These are phyloP conservation scores for Capronia epimyces DNA, from an alignment of 2,329 filamentous ascomycete genomes.

Conservation along the genomic window DNA sequence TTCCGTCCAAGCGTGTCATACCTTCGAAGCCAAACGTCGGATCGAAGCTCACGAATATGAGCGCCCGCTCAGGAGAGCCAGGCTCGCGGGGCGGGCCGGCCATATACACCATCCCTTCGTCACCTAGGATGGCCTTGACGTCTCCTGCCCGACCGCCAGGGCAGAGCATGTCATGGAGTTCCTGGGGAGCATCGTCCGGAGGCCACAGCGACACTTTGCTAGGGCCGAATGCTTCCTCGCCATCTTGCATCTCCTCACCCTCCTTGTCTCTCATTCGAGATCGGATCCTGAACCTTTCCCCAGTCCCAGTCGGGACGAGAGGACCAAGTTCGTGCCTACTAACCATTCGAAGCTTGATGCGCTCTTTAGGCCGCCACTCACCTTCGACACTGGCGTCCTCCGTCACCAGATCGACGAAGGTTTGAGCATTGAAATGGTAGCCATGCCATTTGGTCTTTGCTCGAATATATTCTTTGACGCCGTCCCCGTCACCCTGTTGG, in stretches of 20 bases:
- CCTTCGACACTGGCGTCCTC: constrained; percentile 33
- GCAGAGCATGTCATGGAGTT: constrained; percentile 38
- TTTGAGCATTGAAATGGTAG: constrained; percentile 39
- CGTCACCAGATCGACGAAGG: constrained; percentile 43
- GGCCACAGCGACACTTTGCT: constrained; percentile 42
- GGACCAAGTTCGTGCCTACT: constrained; percentile 41
- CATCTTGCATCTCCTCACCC: constrained; percentile 31
- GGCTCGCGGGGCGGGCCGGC: constrained; percentile 29
- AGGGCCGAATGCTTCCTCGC: constrained; percentile 38
- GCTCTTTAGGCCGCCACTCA: constrained; percentile 34
- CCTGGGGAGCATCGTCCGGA: constrained; percentile 35
- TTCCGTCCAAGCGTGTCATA: constrained; percentile 24
- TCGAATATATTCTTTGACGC: constrained; percentile 39
- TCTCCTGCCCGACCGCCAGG: constrained; percentile 34
- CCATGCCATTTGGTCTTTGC: constrained; percentile 42
- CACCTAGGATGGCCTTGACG: constrained; percentile 36
- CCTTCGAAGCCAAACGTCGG: constrained; percentile 33
- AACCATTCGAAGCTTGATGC: constrained; percentile 39
- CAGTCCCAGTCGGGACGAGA: constrained; percentile 33
- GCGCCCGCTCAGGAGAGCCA: constrained; percentile 31
- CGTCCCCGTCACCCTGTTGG: constrained; percentile 25
- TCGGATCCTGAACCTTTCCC: constrained; percentile 30
- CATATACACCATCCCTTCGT: constrained; percentile 40
- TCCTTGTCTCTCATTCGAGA: constrained; percentile 30
- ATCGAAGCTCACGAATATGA: constrained; percentile 40